These are phyloP conservation scores for Centaurea solstitialis DNA, from an alignment of 129 eudicot species.

Conservation along the genomic window DNA sequence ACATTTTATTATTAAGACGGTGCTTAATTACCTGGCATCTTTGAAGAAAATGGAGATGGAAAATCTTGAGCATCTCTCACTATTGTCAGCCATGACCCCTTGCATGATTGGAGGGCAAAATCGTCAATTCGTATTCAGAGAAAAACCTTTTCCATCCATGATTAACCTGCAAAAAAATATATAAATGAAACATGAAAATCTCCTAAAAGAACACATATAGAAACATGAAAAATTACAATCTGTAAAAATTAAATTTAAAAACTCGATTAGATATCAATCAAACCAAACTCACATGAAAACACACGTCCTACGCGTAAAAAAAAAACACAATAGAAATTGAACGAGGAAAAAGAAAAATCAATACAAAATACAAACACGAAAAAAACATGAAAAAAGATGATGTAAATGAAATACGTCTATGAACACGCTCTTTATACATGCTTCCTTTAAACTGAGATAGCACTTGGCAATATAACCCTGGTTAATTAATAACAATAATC, in stretches of 20 bases:
- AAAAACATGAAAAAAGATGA: background rate
- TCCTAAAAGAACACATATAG: background rate
- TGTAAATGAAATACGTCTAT: background rate
- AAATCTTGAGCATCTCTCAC: constrained; percentile 21
- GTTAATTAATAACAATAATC: no score
- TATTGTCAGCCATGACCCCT: constrained; percentile 42
- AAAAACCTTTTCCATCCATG: constrained; percentile 16
- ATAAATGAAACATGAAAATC: background rate
- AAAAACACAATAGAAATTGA: background rate
- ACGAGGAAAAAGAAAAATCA: background rate
- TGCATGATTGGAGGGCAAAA: constrained; percentile 29
- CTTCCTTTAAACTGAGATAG: background rate
- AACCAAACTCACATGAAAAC: background rate
- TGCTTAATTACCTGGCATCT: constrained; percentile 48
- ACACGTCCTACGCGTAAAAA: background rate
- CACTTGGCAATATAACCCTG: background rate
- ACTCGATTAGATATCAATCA: background rate
- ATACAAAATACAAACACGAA: background rate
- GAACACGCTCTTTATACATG: background rate
- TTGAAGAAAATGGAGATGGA: constrained; percentile 41
- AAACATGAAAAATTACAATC: background rate
- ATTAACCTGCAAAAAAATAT: constrained; percentile 5
- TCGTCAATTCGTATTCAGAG: constrained; percentile 6
- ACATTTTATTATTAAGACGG: no score
- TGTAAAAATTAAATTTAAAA: background rate